Evolutionary conservation across 768 basidiomycete species (phyloP), one percentile per base, ranked within the genome.

Genomic region (Phylloporus rhodoxanthus): DNA sequence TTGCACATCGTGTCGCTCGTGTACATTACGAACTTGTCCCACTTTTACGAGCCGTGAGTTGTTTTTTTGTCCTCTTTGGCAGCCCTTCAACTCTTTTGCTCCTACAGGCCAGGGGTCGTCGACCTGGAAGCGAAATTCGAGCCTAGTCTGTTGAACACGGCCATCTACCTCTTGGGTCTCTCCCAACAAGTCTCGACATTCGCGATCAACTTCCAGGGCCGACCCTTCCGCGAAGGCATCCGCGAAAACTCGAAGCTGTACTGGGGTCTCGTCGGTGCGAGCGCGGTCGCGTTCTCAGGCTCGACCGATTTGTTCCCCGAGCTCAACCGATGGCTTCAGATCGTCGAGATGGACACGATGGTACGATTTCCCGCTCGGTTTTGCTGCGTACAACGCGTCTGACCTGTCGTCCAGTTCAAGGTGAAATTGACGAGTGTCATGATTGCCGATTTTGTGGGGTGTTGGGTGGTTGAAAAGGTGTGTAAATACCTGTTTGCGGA

Each of bases 101-200:
- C 19, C 23, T 9, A 28, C 20, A 92, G 80, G 48, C 75, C 77
- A 15, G 91, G 88, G 2, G 72, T 75, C 2, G 88, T 97, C 52
- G 93, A 98, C 65, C 73, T 99, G 32, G 95, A 97, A 46, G 95
- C 94, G 47, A 94, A 96, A 65, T 99, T 96, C 59, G 91, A 92
- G 64, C 95, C 96, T 0, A 90, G 84, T 56, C 72, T 99, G 42
- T 75, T 99, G 51, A 99, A 98, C 74, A 95, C 94, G 2, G 91
- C 93, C 36, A 95, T 99, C 61, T 99, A 94, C 71, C 81, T 98
- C 25, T 77, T 99, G 45, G 87, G 94, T 46, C 78, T 98, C 32
- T 94, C 91, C 2, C 95, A 99, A 66, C 96, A 99, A 68, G 95
- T 99, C 2, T 98, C 95, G 7, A 98, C 96, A 0, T 98, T 99